Percentiles rank a stretch among this genome's conserved stretches.
phyloP scores from a whole-genome alignment of 306 rosid species.

The Aeschynomene evenia region DNA sequence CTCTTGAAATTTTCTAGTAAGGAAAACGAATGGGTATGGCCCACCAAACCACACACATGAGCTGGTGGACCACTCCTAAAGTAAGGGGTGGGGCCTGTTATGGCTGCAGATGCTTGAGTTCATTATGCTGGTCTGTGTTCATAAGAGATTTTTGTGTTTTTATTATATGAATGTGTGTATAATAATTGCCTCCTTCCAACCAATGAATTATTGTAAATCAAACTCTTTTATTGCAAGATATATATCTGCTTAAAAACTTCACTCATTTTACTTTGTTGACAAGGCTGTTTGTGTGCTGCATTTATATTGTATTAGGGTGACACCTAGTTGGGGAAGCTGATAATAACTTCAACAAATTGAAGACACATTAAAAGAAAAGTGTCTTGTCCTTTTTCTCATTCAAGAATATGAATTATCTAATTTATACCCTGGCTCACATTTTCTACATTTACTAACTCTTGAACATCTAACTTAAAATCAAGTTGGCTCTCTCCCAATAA shows the following conservation, averaged over 20 bases:
- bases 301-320: slow-evolving; percentile 4
- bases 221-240: slow-evolving; percentile 9
- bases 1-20: slow-evolving; percentile 9
- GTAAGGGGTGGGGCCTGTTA: slow-evolving; percentile 47
- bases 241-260: slow-evolving; percentile 1
- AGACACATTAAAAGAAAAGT: background rate
- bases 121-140: slow-evolving; percentile 46
- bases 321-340: slow-evolving; percentile 9
- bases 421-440: background rate
- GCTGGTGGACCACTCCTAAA: slow-evolving; percentile 63
- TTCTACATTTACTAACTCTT: background rate
- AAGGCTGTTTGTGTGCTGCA: slow-evolving; percentile 24
- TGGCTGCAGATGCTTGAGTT: slow-evolving; percentile 53
- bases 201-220: slow-evolving; percentile 19
- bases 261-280: slow-evolving; percentile 26
- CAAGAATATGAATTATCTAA: background rate
- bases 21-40: slow-evolving; percentile 40
- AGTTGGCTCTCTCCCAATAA: background rate
- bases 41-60: slow-evolving; percentile 50
- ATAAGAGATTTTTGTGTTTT: slow-evolving; percentile 20
- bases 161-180: background rate
- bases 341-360: slow-evolving; percentile 18
- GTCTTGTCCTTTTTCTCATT: background rate
- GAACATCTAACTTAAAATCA: background rate
- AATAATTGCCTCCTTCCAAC: slow-evolving; percentile 9